Evolutionary conservation across 2,329 filamentous ascomycete species (phyloP).

Genomic region (Neurospora crassa): DNA sequence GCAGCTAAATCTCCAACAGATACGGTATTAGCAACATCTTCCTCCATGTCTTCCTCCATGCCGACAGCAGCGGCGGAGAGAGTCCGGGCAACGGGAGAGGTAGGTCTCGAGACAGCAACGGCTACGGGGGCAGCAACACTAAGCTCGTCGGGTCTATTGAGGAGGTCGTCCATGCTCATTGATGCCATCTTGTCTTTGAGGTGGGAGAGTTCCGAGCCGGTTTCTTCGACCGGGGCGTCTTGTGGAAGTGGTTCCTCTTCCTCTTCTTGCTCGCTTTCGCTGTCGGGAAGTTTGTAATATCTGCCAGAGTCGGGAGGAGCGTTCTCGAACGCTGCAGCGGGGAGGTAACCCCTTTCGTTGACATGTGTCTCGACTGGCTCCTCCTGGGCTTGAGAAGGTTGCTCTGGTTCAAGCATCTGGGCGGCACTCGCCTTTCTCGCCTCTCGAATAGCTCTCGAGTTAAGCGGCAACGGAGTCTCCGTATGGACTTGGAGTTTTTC

Average conservation of each 20-base stretch:
- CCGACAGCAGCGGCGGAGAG: neutral
- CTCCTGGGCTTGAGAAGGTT: neutral
- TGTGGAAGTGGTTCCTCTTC: neutral
- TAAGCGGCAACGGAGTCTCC: neutral
- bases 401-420: neutral
- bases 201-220: no score
- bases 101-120: neutral
- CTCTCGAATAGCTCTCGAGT: neutral
- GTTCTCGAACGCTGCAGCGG: neutral
- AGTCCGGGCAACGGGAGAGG: neutral
- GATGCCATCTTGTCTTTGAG: neutral
- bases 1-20: neutral
- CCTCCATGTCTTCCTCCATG: no score
- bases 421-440: neutral
- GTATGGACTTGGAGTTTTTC: conserved; percentile 25
- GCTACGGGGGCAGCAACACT: neutral
- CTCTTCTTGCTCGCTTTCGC: neutral
- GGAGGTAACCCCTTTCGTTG: neutral
- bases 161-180: neutral
- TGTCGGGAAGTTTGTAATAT: no score
- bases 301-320: neutral
- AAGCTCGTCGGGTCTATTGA: neutral
- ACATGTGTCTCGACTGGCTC: neutral
- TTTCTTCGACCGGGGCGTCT: no score
- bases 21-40: neutral